Percentiles rank a stretch among this genome's conserved stretches.
Evolutionary conservation across 192 early-diverging fungal species (phyloP).

Genomic region (Kickxella alabastrina): DNA sequence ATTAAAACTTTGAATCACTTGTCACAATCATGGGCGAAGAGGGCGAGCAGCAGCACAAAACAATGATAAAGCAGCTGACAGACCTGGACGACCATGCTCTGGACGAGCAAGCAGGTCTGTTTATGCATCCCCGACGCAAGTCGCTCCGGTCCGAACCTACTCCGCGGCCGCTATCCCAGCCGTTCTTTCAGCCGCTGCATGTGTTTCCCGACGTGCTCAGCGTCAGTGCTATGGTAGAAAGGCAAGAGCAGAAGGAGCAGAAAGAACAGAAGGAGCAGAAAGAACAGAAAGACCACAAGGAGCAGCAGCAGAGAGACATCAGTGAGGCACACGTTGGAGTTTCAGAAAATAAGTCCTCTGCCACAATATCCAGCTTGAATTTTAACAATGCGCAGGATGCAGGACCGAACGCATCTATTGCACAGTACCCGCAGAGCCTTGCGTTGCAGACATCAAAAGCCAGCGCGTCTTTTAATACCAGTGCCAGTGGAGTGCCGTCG

Average conservation of each 20-base stretch:
- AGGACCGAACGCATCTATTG: slow-evolving; percentile 5
- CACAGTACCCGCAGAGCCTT: slow-evolving; percentile 31
- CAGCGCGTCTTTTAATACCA: slow-evolving; percentile 4
- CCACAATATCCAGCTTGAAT: slow-evolving; percentile 11
- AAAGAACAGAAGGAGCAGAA: slow-evolving; percentile 16
- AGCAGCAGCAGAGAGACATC: slow-evolving; percentile 2
- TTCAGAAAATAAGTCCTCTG: slow-evolving; percentile 14
- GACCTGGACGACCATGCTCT: slow-evolving; percentile 55
- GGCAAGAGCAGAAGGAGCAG: slow-evolving; percentile 38
- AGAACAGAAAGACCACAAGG: slow-evolving; percentile 13
- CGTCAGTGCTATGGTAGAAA: slow-evolving; percentile 53
- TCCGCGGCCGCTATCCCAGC: slow-evolving; percentile 47
- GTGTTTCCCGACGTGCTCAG: slow-evolving; percentile 53
- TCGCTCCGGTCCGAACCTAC: slow-evolving; percentile 39
- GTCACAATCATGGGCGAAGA: slow-evolving; percentile 36
- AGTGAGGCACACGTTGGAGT: neutral
- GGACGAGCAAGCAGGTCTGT: slow-evolving; percentile 54
- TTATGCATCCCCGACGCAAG: slow-evolving; percentile 50
- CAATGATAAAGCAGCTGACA: slow-evolving; percentile 56
- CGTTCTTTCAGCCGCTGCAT: slow-evolving; percentile 52
- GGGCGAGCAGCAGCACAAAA: slow-evolving; percentile 47
- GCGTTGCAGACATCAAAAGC: slow-evolving; percentile 11
- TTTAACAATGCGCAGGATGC: slow-evolving; percentile 3
- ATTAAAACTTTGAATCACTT: too few relatives aligned
- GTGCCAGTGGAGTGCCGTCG: neutral